phyloP scores from a whole-genome alignment of 169 alveolate genomes.

The Cryptosporidium ubiquitum region DNA sequence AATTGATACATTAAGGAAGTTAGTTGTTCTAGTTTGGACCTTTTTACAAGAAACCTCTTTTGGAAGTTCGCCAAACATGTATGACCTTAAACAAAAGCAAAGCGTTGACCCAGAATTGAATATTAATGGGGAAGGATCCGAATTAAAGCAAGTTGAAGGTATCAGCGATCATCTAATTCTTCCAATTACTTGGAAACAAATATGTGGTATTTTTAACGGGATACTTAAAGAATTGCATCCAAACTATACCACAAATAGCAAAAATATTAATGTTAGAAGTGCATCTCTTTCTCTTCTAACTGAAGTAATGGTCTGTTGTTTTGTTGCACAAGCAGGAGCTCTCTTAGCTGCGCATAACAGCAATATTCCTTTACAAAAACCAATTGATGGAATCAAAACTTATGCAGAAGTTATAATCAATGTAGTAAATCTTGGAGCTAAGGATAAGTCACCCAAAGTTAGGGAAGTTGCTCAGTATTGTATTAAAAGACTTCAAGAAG shows the following conservation, averaged over 20 bases:
- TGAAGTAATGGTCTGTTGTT: slow-evolving; percentile 66
- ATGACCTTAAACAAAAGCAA: slow-evolving; percentile 13
- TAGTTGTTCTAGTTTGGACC: slow-evolving; percentile 56
- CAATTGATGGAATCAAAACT: slow-evolving; percentile 43
- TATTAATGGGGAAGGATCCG: not conserved
- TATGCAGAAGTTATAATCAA: slow-evolving; percentile 40
- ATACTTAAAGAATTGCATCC: slow-evolving; percentile 62
- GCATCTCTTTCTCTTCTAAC: slow-evolving; percentile 68
- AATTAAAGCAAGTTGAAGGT: not conserved
- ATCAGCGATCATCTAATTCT: slow-evolving; percentile 5
- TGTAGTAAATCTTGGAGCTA: slow-evolving; percentile 43
- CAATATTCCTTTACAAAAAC: slow-evolving; percentile 44
- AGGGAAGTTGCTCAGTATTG: slow-evolving; percentile 72
- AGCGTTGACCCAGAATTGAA: not conserved
- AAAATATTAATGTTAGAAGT: slow-evolving; percentile 46
- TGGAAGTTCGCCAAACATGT: slow-evolving; percentile 65
- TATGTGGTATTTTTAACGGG: slow-evolving; percentile 8
- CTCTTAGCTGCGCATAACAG: slow-evolving; percentile 57
- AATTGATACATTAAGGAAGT: slow-evolving; percentile 50
- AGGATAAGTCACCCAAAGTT: slow-evolving; percentile 71
- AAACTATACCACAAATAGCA: slow-evolving; percentile 32
- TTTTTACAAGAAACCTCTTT: slow-evolving; percentile 65
- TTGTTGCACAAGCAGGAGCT: slow-evolving; percentile 73
- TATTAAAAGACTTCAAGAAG: slow-evolving; percentile 62
- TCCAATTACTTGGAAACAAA: slow-evolving; percentile 71